Evolutionary conservation across 345 rosid species (phyloP).

Genomic region (Turritis glabra): DNA sequence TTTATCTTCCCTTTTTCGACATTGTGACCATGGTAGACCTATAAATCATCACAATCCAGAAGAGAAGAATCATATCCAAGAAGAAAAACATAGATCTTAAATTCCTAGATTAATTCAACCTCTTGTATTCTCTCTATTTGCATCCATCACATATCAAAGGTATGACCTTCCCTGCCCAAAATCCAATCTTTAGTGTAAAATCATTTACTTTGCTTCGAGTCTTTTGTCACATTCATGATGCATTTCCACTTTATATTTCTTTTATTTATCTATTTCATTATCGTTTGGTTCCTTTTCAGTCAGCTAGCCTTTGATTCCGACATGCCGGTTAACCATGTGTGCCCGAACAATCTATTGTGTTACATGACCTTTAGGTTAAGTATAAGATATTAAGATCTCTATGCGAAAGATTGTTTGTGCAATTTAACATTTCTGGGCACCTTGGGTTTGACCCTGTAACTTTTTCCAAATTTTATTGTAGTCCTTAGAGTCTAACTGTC

Average conservation of each 20-base stretch:
- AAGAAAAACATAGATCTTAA: not conserved
- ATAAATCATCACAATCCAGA: not conserved
- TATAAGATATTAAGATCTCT: not conserved
- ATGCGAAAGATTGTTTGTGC: not conserved
- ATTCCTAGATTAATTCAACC: not conserved
- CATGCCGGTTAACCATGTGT: not conserved
- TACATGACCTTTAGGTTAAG: not conserved
- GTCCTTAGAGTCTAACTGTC: not conserved
- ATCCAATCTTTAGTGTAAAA: not conserved
- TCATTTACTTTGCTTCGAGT: not conserved
- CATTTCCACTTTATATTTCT: not conserved
- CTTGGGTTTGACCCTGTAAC: not conserved
- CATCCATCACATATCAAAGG: not conserved
- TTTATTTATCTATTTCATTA: not conserved
- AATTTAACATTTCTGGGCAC: not conserved
- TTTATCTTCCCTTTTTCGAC: not conserved
- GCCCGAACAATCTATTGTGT: not conserved
- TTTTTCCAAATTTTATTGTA: not conserved
- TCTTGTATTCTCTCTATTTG: not conserved
- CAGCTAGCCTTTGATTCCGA: not conserved
- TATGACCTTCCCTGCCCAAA: constrained; percentile 3
- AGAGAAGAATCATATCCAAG: not conserved
- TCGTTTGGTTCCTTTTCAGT: not conserved
- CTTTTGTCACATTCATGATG: not conserved
- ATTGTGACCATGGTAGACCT: not conserved